Conservation (phyloP, 225 moss, liverwort and hornwort species). For the Ulota crispa region DNA sequence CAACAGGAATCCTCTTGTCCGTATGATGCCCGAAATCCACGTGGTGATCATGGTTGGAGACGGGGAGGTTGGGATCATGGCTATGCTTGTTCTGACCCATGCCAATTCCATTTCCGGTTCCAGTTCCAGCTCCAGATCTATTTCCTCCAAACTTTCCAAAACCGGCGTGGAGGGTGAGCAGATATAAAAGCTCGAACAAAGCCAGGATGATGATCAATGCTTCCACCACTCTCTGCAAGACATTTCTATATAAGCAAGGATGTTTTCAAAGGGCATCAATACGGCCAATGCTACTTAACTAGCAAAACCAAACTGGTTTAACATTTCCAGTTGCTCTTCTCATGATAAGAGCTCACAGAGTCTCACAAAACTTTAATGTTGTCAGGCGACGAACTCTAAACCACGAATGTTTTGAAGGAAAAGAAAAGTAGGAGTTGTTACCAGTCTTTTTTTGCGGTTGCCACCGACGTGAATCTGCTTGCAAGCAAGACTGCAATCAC, state of each 20-base stretch:
- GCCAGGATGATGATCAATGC: slow-evolving; percentile 49
- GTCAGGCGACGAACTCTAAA: not conserved
- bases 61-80: slow-evolving; percentile 24
- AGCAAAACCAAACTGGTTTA: not conserved
- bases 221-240: slow-evolving; percentile 49
- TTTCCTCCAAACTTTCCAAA: slow-evolving; percentile 21
- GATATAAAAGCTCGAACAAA: slow-evolving; percentile 40
- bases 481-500: slow-evolving; percentile 46
- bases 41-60: slow-evolving; percentile 29
- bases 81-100: slow-evolving; percentile 15
- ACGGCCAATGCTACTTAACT: too few species aligned
- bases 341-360: not conserved
- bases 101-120: slow-evolving; percentile 33
- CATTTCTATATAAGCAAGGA: not conserved
- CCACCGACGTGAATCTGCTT: slow-evolving; percentile 59
- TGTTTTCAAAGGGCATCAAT: not conserved
- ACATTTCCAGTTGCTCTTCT: not conserved
- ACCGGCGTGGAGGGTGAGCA: slow-evolving; percentile 40
- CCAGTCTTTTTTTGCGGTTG: slow-evolving; percentile 48
- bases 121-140: slow-evolving; percentile 1
- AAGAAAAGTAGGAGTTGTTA: not conserved
- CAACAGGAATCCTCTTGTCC: slow-evolving; percentile 44
- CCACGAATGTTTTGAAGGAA: not conserved
- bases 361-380: too few species aligned
- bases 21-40: slow-evolving; percentile 51